Conservation (phyloP, 805 yeast genomes). For the Scheffersomyces coipomensis region DNA sequence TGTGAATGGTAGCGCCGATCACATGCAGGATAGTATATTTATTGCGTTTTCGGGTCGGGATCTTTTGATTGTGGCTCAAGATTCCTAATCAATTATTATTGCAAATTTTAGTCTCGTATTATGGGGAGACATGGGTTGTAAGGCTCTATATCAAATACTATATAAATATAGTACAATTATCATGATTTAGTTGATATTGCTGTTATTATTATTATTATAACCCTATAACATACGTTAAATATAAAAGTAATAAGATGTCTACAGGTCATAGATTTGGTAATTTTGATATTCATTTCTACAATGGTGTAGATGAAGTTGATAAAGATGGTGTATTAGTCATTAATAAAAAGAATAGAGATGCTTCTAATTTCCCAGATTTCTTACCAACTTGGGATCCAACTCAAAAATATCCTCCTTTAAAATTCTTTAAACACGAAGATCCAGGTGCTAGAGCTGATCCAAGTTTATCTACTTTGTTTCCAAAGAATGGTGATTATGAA, state of each 20-base stretch:
- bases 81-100: too few relatives aligned
- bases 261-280: conserved; percentile 23
- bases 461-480: conserved; percentile 50
- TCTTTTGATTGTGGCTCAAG: too few relatives aligned
- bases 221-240: too few relatives aligned
- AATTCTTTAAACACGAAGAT: conserved; percentile 57
- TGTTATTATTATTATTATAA: neutral
- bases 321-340: conserved; percentile 49
- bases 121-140: too few relatives aligned
- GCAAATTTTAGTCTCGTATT: too few relatives aligned
- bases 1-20: too few relatives aligned
- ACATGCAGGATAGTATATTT: too few relatives aligned
- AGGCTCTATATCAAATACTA: too few relatives aligned
- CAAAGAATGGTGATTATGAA: conserved; percentile 22
- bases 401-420: conserved; percentile 49
- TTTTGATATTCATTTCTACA: conserved; percentile 48
- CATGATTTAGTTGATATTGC: too few relatives aligned
- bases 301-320: conserved; percentile 49
- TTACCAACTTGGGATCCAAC: conserved; percentile 70
- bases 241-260: too few relatives aligned
- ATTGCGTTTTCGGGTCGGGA: too few relatives aligned
- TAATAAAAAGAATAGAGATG: conserved; percentile 34
- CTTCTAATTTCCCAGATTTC: conserved; percentile 49
- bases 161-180: too few relatives aligned
- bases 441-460: conserved; percentile 71